These are phyloP conservation scores for Solanum rostratum DNA, from an alignment of 257 asterid genomes.

Conservation along the genomic window DNA sequence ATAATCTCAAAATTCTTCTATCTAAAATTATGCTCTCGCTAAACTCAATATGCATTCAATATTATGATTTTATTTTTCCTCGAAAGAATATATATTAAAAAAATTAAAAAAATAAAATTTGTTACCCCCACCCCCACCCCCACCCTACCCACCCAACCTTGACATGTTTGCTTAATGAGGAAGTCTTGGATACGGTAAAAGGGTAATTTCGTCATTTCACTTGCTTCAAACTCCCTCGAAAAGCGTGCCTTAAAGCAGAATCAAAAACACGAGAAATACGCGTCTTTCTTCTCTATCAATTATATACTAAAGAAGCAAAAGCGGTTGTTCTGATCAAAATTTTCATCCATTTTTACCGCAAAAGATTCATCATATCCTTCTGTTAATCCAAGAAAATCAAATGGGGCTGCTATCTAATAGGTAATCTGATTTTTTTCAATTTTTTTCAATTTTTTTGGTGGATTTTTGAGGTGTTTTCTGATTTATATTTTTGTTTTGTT, in stretches of 20 bases:
- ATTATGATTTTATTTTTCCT: not conserved
- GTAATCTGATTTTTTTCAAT: not conserved
- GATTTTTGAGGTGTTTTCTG: not conserved
- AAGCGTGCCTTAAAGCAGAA: not conserved
- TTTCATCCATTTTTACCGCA: not conserved
- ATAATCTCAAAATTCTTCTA: no score
- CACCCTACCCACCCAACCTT: not conserved
- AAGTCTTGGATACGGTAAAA: not conserved
- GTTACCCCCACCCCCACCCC: no score
- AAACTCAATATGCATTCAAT: not conserved
- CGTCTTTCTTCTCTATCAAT: not conserved
- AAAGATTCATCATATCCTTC: not conserved
- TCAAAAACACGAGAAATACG: not conserved
- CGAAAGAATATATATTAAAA: not conserved
- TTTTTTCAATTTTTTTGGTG: not conserved
- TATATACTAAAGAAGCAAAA: not conserved
- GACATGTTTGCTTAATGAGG: not conserved
- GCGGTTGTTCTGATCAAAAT: not conserved
- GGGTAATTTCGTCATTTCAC: not conserved
- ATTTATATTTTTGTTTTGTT: not conserved
- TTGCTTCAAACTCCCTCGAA: not conserved
- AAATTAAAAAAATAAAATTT: no score
- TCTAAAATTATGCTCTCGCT: not conserved
- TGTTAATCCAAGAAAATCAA: not conserved
- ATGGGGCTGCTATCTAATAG: slow-evolving; percentile 36